Base-by-base conservation (phyloP, 1,284 basidiomycete genomes). In the Ustilago trichophora region DNA sequence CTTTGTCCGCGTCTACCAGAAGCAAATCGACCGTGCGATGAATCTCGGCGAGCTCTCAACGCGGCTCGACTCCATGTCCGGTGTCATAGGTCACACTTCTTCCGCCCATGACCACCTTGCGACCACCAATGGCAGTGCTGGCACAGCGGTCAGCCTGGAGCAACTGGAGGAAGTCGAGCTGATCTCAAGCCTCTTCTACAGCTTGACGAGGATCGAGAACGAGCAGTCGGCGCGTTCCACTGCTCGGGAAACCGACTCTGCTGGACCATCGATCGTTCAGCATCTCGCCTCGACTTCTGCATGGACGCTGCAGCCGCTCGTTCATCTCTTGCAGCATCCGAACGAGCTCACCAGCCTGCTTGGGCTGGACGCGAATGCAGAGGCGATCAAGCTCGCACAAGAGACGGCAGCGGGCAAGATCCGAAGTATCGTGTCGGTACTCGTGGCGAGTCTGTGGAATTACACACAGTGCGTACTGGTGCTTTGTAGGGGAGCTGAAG, bases 261-360 rank as follows among this genome's bases (percentile, higher is more conserved):
- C 45, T 3, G 54, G 33, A 4, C 26, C 27, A 16, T 59, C 55
- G 11, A 57, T 54, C 19, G 49, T 51, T 15, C 54, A 52, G 25
- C 54, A 55, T 38, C 44, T 60, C 2, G 62, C 57, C 32, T 37
- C 48, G 26, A 49, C 46, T 25, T 52, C 60, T 11, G 52, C 45
- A 3, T 42, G 45, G 46, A 49, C 57, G n/a, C 84, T 98, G 0
- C 91, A 92, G 77, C 90, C 93, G 60, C 82, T 95, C 53, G 92
- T 92, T 77, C 93, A 93, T 73, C 90, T 92, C 0, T 85, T 95
- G 47, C 90, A 91, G 1, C 93, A 96, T 82, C 93, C 94, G 7
- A 90, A 92, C 72, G 89, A 92, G 70, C 86, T 96, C 18, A 87
- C 88, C 0, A 89, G 88, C 54, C 84, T 92, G 33, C 85, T 95